Evolutionary conservation across 2,329 filamentous ascomycete genomes (phyloP).

Genomic region (Venturia carpophila): DNA sequence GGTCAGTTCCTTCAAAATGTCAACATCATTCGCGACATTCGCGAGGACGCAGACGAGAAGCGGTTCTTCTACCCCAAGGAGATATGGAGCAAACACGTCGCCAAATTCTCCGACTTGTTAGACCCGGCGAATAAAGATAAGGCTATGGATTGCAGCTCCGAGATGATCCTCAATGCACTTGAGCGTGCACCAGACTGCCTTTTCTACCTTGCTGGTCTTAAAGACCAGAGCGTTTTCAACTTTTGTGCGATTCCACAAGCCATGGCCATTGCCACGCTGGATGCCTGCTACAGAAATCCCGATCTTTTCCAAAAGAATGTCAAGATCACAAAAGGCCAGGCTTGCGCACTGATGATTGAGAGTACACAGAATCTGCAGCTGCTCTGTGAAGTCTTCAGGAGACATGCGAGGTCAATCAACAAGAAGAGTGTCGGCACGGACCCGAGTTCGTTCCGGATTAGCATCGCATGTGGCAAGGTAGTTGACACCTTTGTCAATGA

Average conservation of each 20-base stretch:
- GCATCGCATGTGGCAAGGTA: conserved; percentile 79
- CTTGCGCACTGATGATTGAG: conserved; percentile 84
- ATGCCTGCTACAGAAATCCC: conserved; percentile 86
- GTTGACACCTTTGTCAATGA: background rate
- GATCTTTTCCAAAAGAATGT: conserved; percentile 77
- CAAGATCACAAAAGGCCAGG: conserved; percentile 94
- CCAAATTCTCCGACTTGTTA: conserved; percentile 83
- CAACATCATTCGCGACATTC: conserved; percentile 94
- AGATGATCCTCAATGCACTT: conserved; percentile 89
- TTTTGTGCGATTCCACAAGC: conserved; percentile 94
- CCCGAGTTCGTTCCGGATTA: conserved; percentile 87
- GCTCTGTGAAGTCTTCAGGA: conserved; percentile 74
- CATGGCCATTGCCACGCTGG: conserved; percentile 95
- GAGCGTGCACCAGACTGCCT: conserved; percentile 84
- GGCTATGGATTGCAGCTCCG: conserved; percentile 78
- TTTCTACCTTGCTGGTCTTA: conserved; percentile 94
- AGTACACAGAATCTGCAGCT: conserved; percentile 82
- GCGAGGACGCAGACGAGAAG: conserved; percentile 80
- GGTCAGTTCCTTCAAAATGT: conserved; percentile 96
- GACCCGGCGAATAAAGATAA: conserved; percentile 67
- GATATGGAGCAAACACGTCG: conserved; percentile 94
- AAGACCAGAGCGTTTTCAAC: conserved; percentile 97
- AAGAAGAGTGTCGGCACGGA: conserved; percentile 92
- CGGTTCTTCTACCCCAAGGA: conserved; percentile 92
- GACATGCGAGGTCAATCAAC: conserved; percentile 72